These are phyloP conservation scores for Rubia peregrina DNA, from an alignment of 305 asterid species.

Conservation along the genomic window DNA sequence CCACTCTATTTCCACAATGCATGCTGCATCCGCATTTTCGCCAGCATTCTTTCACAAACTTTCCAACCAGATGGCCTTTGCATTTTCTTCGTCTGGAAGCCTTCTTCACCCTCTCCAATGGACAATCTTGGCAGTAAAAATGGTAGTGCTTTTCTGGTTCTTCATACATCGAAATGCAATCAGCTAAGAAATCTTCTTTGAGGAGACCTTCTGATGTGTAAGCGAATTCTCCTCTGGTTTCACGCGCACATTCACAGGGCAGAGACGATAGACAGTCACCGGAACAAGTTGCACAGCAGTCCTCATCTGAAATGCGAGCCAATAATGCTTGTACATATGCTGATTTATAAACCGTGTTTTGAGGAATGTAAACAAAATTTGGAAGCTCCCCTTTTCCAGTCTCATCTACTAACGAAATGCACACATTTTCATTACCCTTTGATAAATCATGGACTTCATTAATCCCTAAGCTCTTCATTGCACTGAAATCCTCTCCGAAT, in stretches of 20 bases:
- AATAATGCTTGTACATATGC: slow-evolving; percentile 44
- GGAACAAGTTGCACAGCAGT: slow-evolving; percentile 46
- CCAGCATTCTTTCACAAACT: slow-evolving; percentile 84
- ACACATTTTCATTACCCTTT: slow-evolving; percentile 49
- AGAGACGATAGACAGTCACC: slow-evolving; percentile 54
- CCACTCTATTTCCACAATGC: slow-evolving; percentile 71
- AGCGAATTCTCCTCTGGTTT: slow-evolving; percentile 70
- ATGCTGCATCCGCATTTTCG: slow-evolving; percentile 70
- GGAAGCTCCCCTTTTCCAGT: slow-evolving; percentile 40
- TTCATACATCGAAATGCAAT: slow-evolving; percentile 36
- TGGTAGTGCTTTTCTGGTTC: slow-evolving; percentile 29
- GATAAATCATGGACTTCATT: slow-evolving; percentile 30
- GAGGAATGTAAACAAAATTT: slow-evolving; percentile 32
- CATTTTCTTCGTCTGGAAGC: slow-evolving; percentile 33
- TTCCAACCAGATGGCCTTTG: slow-evolving; percentile 57
- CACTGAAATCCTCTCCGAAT: slow-evolving; percentile 29
- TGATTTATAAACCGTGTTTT: slow-evolving; percentile 36
- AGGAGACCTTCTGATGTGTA: slow-evolving; percentile 60
- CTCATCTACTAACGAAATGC: slow-evolving; percentile 50
- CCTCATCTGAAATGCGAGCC: slow-evolving; percentile 65
- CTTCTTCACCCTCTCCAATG: slow-evolving; percentile 61
- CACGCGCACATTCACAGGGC: slow-evolving; percentile 67
- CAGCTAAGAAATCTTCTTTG: slow-evolving; percentile 34
- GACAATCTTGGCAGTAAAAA: slow-evolving; percentile 57
- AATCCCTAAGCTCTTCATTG: slow-evolving; percentile 42